These are phyloP conservation scores for Zostera marina DNA, from an alignment of 116 monocot genomes.

Conservation along the genomic window DNA sequence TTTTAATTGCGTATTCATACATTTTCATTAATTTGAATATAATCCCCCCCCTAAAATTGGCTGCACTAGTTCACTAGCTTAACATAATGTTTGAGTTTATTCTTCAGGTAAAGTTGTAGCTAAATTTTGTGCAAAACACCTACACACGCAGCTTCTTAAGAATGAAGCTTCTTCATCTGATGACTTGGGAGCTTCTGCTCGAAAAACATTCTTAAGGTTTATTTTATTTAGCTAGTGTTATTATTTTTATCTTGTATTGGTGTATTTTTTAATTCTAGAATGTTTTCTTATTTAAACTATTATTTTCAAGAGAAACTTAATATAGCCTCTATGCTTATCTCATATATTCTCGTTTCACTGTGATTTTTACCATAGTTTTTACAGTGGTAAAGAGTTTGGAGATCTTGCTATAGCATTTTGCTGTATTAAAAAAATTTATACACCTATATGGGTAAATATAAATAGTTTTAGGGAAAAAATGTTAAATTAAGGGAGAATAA, in stretches of 20 bases:
- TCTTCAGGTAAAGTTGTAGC: conserved; percentile 82
- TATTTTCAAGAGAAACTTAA: no score
- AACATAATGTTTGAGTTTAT: conserved; percentile 3
- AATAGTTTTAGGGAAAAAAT: no score
- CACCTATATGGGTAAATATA: no score
- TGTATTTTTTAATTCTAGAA: background rate
- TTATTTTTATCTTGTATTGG: no score
- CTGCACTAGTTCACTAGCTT: background rate
- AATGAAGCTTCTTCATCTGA: conserved; percentile 56
- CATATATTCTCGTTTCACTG: no score
- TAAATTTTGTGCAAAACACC: conserved; percentile 89
- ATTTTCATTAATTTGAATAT: background rate
- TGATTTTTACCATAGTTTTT: no score
- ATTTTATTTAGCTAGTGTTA: background rate
- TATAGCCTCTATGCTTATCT: no score
- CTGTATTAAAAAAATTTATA: no score
- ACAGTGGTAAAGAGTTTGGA: no score
- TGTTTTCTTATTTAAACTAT: background rate
- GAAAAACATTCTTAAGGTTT: conserved; percentile 81
- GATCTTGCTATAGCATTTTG: no score
- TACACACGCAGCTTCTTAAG: conserved; percentile 71
- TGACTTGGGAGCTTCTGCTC: conserved; percentile 56
- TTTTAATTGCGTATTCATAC: background rate
- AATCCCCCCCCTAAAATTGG: background rate
- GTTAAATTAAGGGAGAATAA: no score